phyloP scores from a whole-genome alignment of 1,284 basidiomycete genomes.

The Marasmius sp. region DNA sequence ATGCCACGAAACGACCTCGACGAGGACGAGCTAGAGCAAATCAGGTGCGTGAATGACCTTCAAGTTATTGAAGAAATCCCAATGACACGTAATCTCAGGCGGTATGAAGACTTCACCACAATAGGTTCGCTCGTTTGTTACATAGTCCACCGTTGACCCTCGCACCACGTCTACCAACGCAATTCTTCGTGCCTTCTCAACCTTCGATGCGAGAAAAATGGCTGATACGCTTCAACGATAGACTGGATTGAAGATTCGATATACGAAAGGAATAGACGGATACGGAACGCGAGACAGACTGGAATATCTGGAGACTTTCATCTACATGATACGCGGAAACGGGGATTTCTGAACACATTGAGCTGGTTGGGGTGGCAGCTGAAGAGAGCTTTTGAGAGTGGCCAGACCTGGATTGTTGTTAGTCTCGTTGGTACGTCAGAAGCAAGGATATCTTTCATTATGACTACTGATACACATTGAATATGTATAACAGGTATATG shows the following conservation, averaged over 20 bases:
- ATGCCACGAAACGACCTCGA: slow-evolving; percentile 10
- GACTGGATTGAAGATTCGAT: slow-evolving; percentile 97
- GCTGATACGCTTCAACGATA: slow-evolving; percentile 16
- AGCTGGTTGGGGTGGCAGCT: slow-evolving; percentile 65
- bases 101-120: slow-evolving; percentile 82
- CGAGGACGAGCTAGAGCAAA: slow-evolving; percentile 38
- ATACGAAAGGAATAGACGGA: slow-evolving; percentile 77
- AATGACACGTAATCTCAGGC: slow-evolving; percentile 39
- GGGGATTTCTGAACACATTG: slow-evolving; percentile 33
- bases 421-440: slow-evolving; percentile 75
- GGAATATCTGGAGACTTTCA: slow-evolving; percentile 50
- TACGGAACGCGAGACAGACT: slow-evolving; percentile 49
- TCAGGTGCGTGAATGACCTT: slow-evolving; percentile 28
- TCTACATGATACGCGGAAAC: slow-evolving; percentile 44
- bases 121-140: slow-evolving; percentile 36
- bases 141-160: neutral
- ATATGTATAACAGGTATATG: slow-evolving; percentile 63
- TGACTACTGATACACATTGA: neutral
- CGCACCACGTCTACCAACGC: neutral
- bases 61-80: neutral
- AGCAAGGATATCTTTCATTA: neutral
- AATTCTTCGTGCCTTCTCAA: neutral
- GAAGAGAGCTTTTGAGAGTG: slow-evolving; percentile 58
- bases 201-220: neutral
- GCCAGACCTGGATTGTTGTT: slow-evolving; percentile 79